Evolutionary conservation across 2,329 filamentous ascomycete species (phyloP).

Genomic region (Sporothrix globosa): DNA sequence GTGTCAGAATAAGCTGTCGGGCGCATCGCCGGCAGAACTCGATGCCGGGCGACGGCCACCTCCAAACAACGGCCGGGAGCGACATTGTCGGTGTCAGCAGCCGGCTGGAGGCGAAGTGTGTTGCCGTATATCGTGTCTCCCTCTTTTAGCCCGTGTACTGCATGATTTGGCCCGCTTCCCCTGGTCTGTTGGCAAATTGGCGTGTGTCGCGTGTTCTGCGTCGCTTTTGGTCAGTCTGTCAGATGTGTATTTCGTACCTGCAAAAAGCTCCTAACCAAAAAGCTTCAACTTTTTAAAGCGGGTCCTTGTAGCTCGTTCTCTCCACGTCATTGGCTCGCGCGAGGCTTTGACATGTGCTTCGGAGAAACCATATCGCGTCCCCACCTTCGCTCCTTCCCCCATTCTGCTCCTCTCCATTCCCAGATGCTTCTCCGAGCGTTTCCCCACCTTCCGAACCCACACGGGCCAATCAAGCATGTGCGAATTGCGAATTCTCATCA

Average conservation of each 20-base stretch:
- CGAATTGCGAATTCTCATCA: slow-evolving; percentile 37
- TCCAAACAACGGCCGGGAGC: slow-evolving; percentile 20
- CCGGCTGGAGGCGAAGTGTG: neutral
- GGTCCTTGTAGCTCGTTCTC: neutral
- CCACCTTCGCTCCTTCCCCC: slow-evolving; percentile 25
- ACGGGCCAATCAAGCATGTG: slow-evolving; percentile 36
- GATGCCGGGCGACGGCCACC: slow-evolving; percentile 26
- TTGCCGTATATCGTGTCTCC: neutral
- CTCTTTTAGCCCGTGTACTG: neutral
- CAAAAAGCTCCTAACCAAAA: neutral
- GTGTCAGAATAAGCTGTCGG: slow-evolving; percentile 23
- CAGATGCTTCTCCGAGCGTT: neutral
- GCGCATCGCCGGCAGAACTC: slow-evolving; percentile 35
- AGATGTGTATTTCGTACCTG: neutral
- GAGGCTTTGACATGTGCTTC: slow-evolving; percentile 18
- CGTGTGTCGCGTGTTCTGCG: neutral
- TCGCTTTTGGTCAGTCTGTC: neutral
- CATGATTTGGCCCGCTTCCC: neutral
- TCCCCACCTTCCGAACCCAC: slow-evolving; percentile 23
- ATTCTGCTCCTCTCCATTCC: neutral
- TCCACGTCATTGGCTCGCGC: slow-evolving; percentile 15
- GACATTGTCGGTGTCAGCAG: slow-evolving; percentile 28
- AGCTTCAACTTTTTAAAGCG: slow-evolving; percentile 31
- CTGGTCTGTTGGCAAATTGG: neutral
- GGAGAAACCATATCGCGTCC: slow-evolving; percentile 32